Evolutionary conservation across 1,284 basidiomycete genomes (phyloP).

Genomic region (Sporisorium scitamineum): DNA sequence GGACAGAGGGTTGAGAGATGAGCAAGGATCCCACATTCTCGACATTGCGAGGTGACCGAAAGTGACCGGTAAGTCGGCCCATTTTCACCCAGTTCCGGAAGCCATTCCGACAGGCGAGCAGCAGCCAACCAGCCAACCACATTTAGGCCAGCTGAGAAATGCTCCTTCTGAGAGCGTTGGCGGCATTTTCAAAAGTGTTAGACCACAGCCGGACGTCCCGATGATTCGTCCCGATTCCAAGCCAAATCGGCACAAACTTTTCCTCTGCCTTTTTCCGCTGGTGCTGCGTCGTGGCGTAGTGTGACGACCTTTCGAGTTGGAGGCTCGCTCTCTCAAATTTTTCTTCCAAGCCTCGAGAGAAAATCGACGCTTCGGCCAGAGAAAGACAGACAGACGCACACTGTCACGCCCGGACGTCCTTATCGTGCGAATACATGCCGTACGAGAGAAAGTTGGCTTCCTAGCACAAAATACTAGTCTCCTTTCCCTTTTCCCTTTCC

Average conservation of each 20-base stretch:
- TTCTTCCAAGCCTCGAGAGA: not conserved
- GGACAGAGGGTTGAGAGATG: not conserved
- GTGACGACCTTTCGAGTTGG: not conserved
- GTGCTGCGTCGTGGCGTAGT: not conserved
- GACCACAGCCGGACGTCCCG: not conserved
- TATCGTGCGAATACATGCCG: too few relatives aligned
- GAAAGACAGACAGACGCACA: not conserved
- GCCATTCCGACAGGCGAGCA: not conserved
- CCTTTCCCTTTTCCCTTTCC: too few relatives aligned
- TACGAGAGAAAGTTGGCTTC: too few relatives aligned
- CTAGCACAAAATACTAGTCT: too few relatives aligned
- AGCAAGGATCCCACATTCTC: not conserved
- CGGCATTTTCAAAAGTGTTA: too few relatives aligned
- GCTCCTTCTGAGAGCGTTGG: not conserved
- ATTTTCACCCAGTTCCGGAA: not conserved
- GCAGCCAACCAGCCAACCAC: not conserved
- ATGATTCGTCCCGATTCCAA: not conserved
- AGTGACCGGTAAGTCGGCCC: not conserved
- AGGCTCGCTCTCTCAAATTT: not conserved
- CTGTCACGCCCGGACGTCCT: too few relatives aligned
- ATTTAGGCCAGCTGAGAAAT: not conserved
- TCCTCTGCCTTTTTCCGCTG: not conserved
- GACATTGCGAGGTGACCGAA: not conserved
- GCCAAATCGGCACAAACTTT: not conserved
- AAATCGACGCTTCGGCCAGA: constrained; percentile 1